A percentile compares a stretch with the other conserved stretches of the same genome.
Evolutionary conservation across 2,329 filamentous ascomycete genomes (phyloP).

Genomic region (Claviceps sp.): DNA sequence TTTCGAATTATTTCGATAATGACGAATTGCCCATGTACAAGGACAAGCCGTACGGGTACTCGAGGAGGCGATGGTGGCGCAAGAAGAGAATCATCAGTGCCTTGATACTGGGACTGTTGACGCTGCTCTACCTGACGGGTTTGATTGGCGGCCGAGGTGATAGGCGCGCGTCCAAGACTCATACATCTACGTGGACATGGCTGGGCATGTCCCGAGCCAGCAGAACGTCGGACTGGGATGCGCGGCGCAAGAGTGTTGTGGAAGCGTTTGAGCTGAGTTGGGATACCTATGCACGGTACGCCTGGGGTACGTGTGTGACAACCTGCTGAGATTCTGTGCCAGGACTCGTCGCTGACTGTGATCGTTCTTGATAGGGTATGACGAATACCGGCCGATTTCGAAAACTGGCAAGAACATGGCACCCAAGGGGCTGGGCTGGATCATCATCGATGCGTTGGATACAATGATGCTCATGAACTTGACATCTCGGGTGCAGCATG

Average conservation of each 20-base stretch:
- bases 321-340: neutral
- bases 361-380: conserved; percentile 43
- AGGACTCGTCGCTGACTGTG: conserved; percentile 14
- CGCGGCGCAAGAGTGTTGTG: conserved; percentile 66
- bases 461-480: conserved; percentile 98
- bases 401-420: conserved; percentile 78
- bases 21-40: conserved; percentile 82
- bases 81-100: conserved; percentile 47
- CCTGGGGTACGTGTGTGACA: conserved; percentile 61
- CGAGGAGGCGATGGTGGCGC: conserved; percentile 45
- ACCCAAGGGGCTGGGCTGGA: conserved; percentile 84
- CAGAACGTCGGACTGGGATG: conserved; percentile 55
- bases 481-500: conserved; percentile 70
- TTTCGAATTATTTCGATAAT: conserved; percentile 51
- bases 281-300: conserved; percentile 84
- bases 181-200: conserved; percentile 37
- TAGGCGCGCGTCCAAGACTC: conserved; percentile 22
- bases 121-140: conserved; percentile 58
- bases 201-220: conserved; percentile 34
- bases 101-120: conserved; percentile 38
- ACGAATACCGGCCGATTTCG: conserved; percentile 75
- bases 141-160: conserved; percentile 30
- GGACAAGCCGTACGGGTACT: conserved; percentile 82
- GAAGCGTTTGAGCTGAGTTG: conserved; percentile 87
- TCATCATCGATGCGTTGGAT: conserved; percentile 90